Evolutionary conservation across 176 grass and related monocot species (phyloP), one percentile per base, ranked within the genome.

Genomic region (Triticum aestivum): DNA sequence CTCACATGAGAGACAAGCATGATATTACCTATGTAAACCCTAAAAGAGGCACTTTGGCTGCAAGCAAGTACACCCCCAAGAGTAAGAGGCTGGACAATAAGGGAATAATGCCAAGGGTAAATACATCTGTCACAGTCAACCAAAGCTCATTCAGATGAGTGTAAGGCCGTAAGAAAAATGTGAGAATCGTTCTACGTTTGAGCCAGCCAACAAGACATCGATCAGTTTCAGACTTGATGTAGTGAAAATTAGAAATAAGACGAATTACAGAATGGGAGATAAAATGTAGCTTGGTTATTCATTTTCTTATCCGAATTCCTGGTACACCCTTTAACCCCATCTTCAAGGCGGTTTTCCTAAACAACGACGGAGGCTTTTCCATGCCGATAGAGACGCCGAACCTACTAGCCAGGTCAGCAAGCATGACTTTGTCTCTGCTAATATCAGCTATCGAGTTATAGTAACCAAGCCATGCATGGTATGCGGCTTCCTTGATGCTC

Each of bases 281-380:
- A 26, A 61, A 61, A 24, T 9, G 21, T n/a, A 26, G 56, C 5
- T 41, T 54, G 47, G 4, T 9, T 2, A n/a, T 65, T 82, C 44
- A 98, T 88, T 98, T 98, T 76, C 93, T 90, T 61, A 93, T 83
- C 73, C 91, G 88, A 61, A 98, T 98, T 9, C 96, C 96, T 42
- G 93, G 84, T 65, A 98, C 88, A 86, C 89, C 93, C 82, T 94
- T 95, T 44, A 98, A 66, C 30, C 96, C 96, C 96, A 98, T 98
- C 78, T 98, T 98, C 38, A 95, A 15, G 35, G 96, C 96, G 0
- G 96, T 94, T 84, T 86, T 95, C 65, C 96, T 92, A 51, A 91
- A 98, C 9, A 98, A 32, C 7, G 84, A 67, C 9, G 96, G 96
- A 54, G 91, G 78, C 66, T 94, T 95, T 30, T 95, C 88, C 49